Evolutionary conservation across 2,329 filamentous ascomycete genomes (phyloP), one percentile per base, ranked within the genome.

Genomic region (Dactylonectria estremocensis): DNA sequence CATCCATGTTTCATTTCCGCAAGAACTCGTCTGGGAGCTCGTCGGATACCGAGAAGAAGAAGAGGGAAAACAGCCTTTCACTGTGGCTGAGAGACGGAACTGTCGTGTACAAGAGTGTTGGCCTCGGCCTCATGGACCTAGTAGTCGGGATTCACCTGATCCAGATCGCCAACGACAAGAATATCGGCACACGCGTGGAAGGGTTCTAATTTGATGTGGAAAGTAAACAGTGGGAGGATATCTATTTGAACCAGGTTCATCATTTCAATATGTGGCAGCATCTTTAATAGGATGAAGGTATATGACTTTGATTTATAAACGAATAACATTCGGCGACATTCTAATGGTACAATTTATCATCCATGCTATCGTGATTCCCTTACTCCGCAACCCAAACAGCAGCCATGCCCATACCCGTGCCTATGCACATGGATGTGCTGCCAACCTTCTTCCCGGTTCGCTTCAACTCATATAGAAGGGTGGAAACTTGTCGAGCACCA

Each of bases 361-460:
- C 48, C 35, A 67, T 56, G 53, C n/a, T 46, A 54, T 33, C n/a
- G 49, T 37, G 16, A 14, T 48, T 45, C 8, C 20, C 68, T 72
- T 94, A 97, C 86, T 97, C 95, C 3, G 94, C 93, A 72, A 98
- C 95, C 95, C 95, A 98, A 67, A 98, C 92, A 68, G 95, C 94
- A 64, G 95, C 95, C 94, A 98, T 97, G 59, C 95, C 95, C 96
- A 98, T 98, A 60, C 95, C 95, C 2, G 95, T 98, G 58, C 95
- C 96, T 56, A 98, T 85, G 80, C 96, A 99, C 96, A 98, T 98
- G 81, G 92, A 95, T 33, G 94, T 98, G 48, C 97, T 90, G 58
- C 96, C 96, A 69, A 98, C 85, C 88, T 93, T 93, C 87, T 96
- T 88, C 66, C 91, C 90, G 61, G 90, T 96, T 79, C 95, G 87